phyloP scores from a whole-genome alignment of 2,329 filamentous ascomycete species.

The Keithomyces neogunnii region DNA sequence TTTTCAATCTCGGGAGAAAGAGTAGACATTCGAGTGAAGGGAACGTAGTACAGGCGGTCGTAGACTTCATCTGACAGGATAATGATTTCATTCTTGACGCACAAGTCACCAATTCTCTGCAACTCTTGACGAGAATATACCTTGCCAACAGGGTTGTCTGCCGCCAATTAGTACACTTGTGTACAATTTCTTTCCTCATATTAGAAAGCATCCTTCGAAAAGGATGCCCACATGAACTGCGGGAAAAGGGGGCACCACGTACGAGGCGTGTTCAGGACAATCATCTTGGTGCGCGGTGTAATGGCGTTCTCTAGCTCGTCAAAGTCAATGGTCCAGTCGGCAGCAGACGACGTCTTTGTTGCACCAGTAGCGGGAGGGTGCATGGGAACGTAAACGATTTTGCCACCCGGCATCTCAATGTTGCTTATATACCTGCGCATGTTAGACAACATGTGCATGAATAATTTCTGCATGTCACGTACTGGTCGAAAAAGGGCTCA shows the following conservation, averaged over 20 bases:
- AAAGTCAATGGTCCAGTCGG: constrained; percentile 84
- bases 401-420: constrained; percentile 96
- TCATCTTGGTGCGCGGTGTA: constrained; percentile 87
- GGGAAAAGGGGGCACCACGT: constrained; percentile 9
- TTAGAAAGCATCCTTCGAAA: too few species aligned
- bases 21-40: constrained; percentile 87
- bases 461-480: constrained; percentile 3
- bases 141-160: constrained; percentile 93
- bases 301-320: constrained; percentile 73
- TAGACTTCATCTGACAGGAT: constrained; percentile 93
- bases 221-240: too few species aligned
- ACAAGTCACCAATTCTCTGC: constrained; percentile 75
- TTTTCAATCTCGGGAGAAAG: constrained; percentile 83
- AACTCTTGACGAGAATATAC: constrained; percentile 83
- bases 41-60: constrained; percentile 88
- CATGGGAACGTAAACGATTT: constrained; percentile 90
- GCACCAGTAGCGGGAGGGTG: constrained; percentile 78
- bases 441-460: background rate
- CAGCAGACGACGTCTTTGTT: constrained; percentile 70
- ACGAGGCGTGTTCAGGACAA: constrained; percentile 74
- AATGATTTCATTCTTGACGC: constrained; percentile 87
- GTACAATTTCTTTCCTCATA: too few species aligned
- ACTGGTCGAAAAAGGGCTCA: constrained; percentile 98
- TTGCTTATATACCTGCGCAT: constrained; percentile 66
- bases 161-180: background rate